Evolutionary conservation across 2,329 filamentous ascomycete genomes (phyloP).

Genomic region (Amesomyces nigricolor): DNA sequence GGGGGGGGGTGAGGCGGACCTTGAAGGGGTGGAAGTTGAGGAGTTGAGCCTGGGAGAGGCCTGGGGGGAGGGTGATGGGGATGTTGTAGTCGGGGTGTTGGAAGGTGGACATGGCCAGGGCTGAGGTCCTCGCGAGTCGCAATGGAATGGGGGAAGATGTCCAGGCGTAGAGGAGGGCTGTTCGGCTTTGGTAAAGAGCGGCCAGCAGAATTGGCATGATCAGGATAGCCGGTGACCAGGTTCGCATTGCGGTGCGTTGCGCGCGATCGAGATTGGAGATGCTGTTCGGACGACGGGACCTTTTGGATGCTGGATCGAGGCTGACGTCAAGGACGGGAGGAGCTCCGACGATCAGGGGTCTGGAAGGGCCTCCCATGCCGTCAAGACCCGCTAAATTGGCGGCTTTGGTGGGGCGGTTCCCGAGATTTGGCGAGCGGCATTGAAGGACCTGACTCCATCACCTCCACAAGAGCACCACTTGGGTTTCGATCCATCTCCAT

Average conservation of each 20-base stretch:
- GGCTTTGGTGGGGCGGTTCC: too few species aligned
- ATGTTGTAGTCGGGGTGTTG: slow-evolving; percentile 35
- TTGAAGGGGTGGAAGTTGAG: slow-evolving; percentile 46
- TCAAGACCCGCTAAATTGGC: not conserved
- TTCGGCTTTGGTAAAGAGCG: slow-evolving; percentile 12
- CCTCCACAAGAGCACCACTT: not conserved
- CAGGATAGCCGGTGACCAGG: not conserved
- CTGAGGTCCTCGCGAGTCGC: not conserved
- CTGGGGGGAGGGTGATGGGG: slow-evolving; percentile 40
- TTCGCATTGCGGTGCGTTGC: slow-evolving; percentile 1
- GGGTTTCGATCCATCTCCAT: too few species aligned
- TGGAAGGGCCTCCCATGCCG: not conserved
- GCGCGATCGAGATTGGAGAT: not conserved
- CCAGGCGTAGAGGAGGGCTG: slow-evolving; percentile 20
- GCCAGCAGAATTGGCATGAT: slow-evolving; percentile 15
- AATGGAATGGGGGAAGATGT: slow-evolving; percentile 6
- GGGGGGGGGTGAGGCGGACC: slow-evolving; percentile 28
- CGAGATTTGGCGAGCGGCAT: too few species aligned
- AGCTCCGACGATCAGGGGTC: too few species aligned
- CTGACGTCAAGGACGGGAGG: too few species aligned
- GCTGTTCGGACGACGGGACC: not conserved
- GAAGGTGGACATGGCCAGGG: slow-evolving; percentile 37
- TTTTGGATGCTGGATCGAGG: not conserved
- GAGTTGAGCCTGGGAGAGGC: slow-evolving; percentile 41
- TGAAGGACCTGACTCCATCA: too few species aligned